phyloP scores from a whole-genome alignment of 495 filamentous ascomycete genomes.

The Bryoglossum gracile region DNA sequence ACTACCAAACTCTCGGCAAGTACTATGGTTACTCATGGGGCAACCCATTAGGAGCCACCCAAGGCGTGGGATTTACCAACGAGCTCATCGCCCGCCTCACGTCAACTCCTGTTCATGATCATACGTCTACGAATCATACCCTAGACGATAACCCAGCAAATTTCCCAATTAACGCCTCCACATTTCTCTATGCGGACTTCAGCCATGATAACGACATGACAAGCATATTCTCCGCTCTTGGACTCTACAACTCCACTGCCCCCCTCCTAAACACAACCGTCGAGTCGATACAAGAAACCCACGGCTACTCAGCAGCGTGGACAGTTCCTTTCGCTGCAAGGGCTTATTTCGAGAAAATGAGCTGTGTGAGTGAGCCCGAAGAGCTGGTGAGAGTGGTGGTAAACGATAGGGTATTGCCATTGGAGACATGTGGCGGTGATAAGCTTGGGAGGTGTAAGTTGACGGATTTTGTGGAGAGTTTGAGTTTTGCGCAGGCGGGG shows the following conservation, averaged over 20 bases:
- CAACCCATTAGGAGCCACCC: constrained; percentile 67
- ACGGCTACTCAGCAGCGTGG: constrained; percentile 61
- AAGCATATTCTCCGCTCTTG: constrained; percentile 61
- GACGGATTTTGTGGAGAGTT: constrained; percentile 56
- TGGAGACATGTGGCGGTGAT: constrained; percentile 63
- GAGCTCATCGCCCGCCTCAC: constrained; percentile 80
- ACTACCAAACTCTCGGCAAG: constrained; percentile 66
- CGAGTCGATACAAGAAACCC: constrained; percentile 31
- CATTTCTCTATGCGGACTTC: constrained; percentile 72
- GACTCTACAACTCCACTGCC: constrained; percentile 57
- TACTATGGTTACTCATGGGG: constrained; percentile 75
- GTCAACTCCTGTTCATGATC: constrained; percentile 53
- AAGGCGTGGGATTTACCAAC: constrained; percentile 78
- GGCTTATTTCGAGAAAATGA: constrained; percentile 80
- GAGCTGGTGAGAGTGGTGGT: constrained; percentile 70
- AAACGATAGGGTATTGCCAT: constrained; percentile 70
- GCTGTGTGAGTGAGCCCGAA: constrained; percentile 39
- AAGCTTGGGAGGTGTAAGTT: constrained; percentile 57
- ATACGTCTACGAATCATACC: constrained; percentile 65
- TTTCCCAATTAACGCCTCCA: constrained; percentile 56
- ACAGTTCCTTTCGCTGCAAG: constrained; percentile 72
- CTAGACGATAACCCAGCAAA: constrained; percentile 52
- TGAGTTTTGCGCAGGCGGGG: constrained; percentile 60
- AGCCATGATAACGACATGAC: constrained; percentile 83
- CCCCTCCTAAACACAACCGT: constrained; percentile 42